phyloP scores from a whole-genome alignment of 1,284 basidiomycete genomes.

The Sanghuangporus sanghuang region DNA sequence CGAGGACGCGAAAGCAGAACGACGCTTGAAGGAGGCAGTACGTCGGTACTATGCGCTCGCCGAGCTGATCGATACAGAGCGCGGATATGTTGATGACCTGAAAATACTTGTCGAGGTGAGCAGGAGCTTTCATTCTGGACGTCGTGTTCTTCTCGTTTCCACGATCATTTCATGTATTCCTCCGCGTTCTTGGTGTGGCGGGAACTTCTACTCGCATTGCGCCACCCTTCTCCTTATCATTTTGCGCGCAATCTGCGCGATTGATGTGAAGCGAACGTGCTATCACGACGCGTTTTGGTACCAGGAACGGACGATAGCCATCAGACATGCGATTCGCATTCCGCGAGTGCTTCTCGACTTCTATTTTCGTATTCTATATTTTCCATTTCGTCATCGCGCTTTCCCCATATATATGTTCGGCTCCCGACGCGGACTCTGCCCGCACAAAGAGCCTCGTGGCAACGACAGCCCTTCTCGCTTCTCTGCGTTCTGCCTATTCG shows the following conservation, averaged over 20 bases:
- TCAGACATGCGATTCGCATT: neutral
- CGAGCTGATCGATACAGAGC: constrained; percentile 17
- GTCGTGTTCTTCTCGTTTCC: neutral
- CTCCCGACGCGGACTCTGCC: too few species aligned
- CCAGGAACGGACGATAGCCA: neutral
- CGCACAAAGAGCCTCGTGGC: too few species aligned
- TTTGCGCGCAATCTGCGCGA: neutral
- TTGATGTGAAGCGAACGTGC: neutral
- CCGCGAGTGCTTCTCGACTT: neutral
- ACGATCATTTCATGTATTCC: neutral
- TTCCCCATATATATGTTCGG: too few species aligned
- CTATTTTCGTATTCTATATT: neutral
- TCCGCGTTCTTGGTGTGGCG: neutral
- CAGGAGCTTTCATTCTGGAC: neutral
- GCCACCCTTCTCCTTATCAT: neutral
- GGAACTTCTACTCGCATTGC: neutral
- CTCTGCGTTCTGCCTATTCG: too few species aligned
- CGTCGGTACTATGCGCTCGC: constrained; percentile 15
- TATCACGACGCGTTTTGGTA: neutral
- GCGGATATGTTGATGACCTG: constrained; percentile 15
- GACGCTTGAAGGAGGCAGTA: constrained; percentile 13
- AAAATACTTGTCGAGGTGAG: constrained; percentile 16
- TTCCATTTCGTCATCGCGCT: neutral
- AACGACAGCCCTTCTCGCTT: too few species aligned
- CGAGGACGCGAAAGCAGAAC: constrained; percentile 6